Conservation (phyloP, 176 grass and related monocot genomes). For the Oryza australiensis region DNA sequence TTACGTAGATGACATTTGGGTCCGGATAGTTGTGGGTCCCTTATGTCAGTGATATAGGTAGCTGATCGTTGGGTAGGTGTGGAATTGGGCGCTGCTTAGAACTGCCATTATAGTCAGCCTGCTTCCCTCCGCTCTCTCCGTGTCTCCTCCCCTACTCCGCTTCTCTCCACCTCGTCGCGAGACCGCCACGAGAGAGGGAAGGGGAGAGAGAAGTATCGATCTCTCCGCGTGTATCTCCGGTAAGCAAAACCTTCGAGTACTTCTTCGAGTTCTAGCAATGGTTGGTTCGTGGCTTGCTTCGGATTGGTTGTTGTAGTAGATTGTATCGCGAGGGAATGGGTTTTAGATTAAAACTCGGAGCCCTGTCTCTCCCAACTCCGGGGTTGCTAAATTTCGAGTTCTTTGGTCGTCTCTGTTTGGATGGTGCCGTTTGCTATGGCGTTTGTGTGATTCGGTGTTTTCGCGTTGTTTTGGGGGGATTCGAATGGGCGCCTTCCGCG, state of each 20-base stretch:
- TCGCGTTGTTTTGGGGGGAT: not conserved
- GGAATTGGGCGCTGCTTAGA: not conserved
- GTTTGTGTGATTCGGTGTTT: not conserved
- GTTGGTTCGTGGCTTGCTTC: not conserved
- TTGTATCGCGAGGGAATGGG: not conserved
- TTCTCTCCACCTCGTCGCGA: not conserved
- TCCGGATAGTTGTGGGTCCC: accelerated
- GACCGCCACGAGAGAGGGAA: too few relatives aligned
- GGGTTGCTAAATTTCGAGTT: not conserved
- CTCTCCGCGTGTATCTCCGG: not conserved
- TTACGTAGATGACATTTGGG: not conserved
- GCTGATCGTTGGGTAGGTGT: not conserved
- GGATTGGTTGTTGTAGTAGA: not conserved
- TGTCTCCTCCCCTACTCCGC: not conserved
- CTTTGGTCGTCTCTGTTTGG: not conserved
- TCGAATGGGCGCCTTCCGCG: not conserved
- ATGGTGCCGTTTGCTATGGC: not conserved
- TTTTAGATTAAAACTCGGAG: not conserved
- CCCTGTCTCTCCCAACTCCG: not conserved
- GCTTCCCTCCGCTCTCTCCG: not conserved
- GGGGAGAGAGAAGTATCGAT: not conserved
- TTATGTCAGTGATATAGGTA: not conserved
- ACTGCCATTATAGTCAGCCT: not conserved
- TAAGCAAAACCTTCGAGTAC: not conserved
- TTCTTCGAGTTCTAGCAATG: not conserved